Evolutionary conservation across 768 basidiomycete species (phyloP).

Genomic region (Tephrocybe sp.): DNA sequence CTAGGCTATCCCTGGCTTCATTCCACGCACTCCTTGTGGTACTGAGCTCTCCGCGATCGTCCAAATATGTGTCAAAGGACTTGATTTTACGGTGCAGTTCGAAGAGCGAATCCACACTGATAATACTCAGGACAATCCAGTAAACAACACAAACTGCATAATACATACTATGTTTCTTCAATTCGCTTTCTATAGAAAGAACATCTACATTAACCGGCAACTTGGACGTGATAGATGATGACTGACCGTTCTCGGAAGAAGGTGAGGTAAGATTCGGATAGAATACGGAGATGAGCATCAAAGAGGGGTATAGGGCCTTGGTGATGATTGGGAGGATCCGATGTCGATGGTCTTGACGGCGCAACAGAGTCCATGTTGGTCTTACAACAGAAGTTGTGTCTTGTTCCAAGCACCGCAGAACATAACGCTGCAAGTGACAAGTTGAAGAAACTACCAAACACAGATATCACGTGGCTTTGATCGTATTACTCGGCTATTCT

Average conservation of each 20-base stretch:
- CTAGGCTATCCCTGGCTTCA: conserved; percentile 83
- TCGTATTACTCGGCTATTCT: too few relatives aligned
- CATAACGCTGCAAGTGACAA: conserved; percentile 10
- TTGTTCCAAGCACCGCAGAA: conserved; percentile 6
- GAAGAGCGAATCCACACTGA: conserved; percentile 70
- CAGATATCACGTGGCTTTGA: conserved; percentile 8
- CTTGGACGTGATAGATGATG: conserved; percentile 8
- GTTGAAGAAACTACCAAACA: conserved; percentile 10
- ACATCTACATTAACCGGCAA: conserved; percentile 18
- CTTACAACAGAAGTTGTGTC: conserved; percentile 9
- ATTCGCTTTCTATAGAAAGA: conserved; percentile 65
- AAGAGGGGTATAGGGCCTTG: conserved; percentile 68
- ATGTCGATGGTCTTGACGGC: conserved; percentile 39
- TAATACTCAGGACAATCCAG: conserved; percentile 9
- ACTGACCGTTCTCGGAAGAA: conserved; percentile 86
- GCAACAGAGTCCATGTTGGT: conserved; percentile 31
- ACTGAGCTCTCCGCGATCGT: conserved; percentile 65
- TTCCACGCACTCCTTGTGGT: conserved; percentile 74
- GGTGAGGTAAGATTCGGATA: conserved; percentile 73
- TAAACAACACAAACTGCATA: background rate
- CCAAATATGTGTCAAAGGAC: conserved; percentile 65
- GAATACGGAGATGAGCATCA: conserved; percentile 64
- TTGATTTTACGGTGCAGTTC: conserved; percentile 72
- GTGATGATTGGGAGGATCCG: conserved; percentile 27
- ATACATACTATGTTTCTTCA: conserved; percentile 79